phyloP scores from a whole-genome alignment of 2,329 filamentous ascomycete species.

The Plectosphaerella cucumerina region DNA sequence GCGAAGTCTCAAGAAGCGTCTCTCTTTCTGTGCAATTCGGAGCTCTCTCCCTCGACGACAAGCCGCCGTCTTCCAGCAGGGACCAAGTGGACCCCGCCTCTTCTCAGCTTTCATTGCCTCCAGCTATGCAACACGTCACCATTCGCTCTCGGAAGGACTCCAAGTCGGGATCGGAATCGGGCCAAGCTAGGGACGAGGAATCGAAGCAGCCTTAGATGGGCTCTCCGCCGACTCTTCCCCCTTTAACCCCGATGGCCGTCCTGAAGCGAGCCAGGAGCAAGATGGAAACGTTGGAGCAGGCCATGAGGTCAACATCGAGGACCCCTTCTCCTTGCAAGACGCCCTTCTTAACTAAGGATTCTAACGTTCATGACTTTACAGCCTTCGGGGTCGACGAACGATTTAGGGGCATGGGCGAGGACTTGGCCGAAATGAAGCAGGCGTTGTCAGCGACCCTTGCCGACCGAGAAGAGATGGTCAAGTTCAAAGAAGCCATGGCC shows the following conservation, averaged over 20 bases:
- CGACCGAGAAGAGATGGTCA: conserved; percentile 67
- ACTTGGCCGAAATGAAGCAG: conserved; percentile 68
- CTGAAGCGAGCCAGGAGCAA: conserved; percentile 9
- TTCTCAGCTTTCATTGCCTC: neutral
- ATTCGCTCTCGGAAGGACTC: neutral
- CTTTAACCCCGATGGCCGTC: conserved; percentile 1
- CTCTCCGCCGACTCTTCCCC: neutral
- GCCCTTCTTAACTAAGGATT: conserved; percentile 65
- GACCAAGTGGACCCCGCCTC: neutral
- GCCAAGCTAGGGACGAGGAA: neutral
- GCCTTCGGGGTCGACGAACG: conserved; percentile 77
- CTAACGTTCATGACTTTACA: conserved; percentile 62
- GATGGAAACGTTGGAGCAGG: conserved; percentile 20
- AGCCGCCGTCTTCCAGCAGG: neutral
- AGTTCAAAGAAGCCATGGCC: conserved; percentile 73
- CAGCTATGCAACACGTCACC: neutral
- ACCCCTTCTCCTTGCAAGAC: conserved; percentile 39
- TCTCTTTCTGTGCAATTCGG: neutral
- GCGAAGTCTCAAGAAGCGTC: neutral
- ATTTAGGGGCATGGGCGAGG: conserved; percentile 70
- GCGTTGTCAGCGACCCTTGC: conserved; percentile 66
- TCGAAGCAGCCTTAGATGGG: neutral
- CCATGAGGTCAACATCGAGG: conserved; percentile 26
- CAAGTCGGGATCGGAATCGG: neutral
- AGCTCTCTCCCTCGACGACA: neutral